Evolutionary conservation across 371 early-diverging fungal genomes (phyloP).

Genomic region (Parasitella parasitica): DNA sequence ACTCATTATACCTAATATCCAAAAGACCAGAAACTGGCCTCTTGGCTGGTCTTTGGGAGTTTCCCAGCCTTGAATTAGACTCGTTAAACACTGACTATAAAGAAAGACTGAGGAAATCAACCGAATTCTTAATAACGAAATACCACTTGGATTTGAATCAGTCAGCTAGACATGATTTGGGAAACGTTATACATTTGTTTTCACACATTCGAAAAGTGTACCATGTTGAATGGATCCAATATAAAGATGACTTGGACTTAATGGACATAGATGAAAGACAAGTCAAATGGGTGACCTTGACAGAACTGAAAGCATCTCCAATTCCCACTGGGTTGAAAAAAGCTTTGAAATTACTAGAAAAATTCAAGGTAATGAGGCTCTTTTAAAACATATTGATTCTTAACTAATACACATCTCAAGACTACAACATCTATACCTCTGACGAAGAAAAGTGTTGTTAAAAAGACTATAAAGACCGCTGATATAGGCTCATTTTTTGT

Average conservation of each 20-base stretch:
- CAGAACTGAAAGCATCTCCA: slow-evolving; percentile 54
- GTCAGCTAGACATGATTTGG: slow-evolving; percentile 45
- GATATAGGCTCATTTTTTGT: neutral
- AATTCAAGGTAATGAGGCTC: slow-evolving; percentile 19
- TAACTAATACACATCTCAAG: neutral
- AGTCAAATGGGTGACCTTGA: slow-evolving; percentile 52
- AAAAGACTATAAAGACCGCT: neutral
- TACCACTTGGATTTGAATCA: slow-evolving; percentile 25
- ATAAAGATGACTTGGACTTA: slow-evolving; percentile 3
- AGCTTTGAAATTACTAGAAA: slow-evolving; percentile 56
- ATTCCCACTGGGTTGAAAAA: slow-evolving; percentile 73
- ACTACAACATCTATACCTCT: neutral
- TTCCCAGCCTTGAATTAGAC: slow-evolving; percentile 59
- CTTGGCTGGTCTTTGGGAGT: slow-evolving; percentile 83
- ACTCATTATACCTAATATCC: slow-evolving; percentile 50
- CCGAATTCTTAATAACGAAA: slow-evolving; percentile 24
- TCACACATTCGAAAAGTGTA: slow-evolving; percentile 72
- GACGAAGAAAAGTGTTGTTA: neutral
- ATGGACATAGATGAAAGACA: slow-evolving; percentile 1
- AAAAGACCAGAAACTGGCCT: slow-evolving; percentile 64
- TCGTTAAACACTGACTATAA: slow-evolving; percentile 33
- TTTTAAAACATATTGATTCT: neutral
- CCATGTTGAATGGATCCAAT: slow-evolving; percentile 55
- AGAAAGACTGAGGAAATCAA: slow-evolving; percentile 34
- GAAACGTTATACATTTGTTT: slow-evolving; percentile 66